Evolutionary conservation across 2,329 filamentous ascomycete genomes (phyloP), one percentile per base, ranked within the genome.

Genomic region (Arachnopeziza araneosa): DNA sequence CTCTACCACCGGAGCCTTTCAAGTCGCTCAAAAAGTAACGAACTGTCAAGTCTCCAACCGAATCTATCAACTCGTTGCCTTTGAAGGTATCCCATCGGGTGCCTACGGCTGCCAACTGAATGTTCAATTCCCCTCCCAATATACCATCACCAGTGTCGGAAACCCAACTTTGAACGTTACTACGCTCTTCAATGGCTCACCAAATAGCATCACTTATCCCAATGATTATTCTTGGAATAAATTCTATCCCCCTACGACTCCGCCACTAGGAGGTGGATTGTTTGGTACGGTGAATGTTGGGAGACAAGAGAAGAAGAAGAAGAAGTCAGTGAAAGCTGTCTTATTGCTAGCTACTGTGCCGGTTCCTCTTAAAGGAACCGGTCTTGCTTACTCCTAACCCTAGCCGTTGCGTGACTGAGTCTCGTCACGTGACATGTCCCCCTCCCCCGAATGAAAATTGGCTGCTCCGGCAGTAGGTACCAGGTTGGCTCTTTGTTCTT

Each of bases 231-330:
- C 30, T 19, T 64, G 65, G 63, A 55, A 57, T 17, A 59, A 54
- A 2, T 44, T 44, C 36, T 7, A 17, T 14, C 36, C 36, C 17
- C 36, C 36, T 17, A 14, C 36, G 2, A 44, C 6, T 12, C 36
- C 36, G 12, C 36, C 36, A 17, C 36, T 44, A 14, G 36, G 36
- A 14, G 17, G 12, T 22, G 84, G 84, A 9, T 81, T 87, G 8
- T 67, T 66, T 48, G 66, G 63, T 5, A 64, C 63, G 1, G 55
- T 63, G 0, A 63, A 30, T 30, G 5, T 30, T n/a, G n/a, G n/a
- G n/a, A n/a, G n/a, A n/a, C n/a, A n/a, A n/a, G n/a, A n/a, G n/a
- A n/a, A n/a, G n/a, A n/a, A n/a, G n/a, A n/a, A n/a, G n/a, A n/a
- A n/a, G n/a, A n/a, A n/a, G n/a, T n/a, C n/a, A n/a, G n/a, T n/a